Evolutionary conservation across 441 rosid species (phyloP).

Genomic region (Arabidopsis hybrid): DNA sequence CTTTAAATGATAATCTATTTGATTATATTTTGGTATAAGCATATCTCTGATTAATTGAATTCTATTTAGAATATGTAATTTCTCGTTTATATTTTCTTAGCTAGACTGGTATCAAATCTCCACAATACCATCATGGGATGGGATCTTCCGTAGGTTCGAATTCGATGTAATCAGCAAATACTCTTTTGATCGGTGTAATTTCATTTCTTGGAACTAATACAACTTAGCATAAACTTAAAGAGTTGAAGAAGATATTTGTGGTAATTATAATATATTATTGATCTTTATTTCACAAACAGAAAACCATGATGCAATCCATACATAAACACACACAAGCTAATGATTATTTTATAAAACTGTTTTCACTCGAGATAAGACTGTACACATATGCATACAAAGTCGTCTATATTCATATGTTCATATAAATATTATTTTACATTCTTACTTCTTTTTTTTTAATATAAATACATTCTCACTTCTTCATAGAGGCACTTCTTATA

Average conservation of each 20-base stretch:
- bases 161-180: not conserved
- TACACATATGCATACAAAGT: constrained; percentile 22
- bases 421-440: constrained; percentile 24
- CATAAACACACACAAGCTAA: not conserved
- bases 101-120: not conserved
- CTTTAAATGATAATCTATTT: too few relatives aligned
- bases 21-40: too few relatives aligned
- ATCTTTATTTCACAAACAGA: constrained; percentile 19
- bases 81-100: too few relatives aligned
- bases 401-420: not conserved
- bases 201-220: not conserved
- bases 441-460: not conserved
- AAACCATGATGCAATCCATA: constrained; percentile 5
- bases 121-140: not conserved
- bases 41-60: too few relatives aligned
- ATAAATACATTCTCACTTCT: not conserved
- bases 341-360: not conserved
- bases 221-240: not conserved
- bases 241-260: not conserved
- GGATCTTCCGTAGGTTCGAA: not conserved
- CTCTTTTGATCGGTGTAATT: not conserved
- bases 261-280: not conserved
- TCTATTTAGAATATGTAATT: too few relatives aligned
- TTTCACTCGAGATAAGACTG: constrained; percentile 11
- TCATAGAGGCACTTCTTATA: not conserved